phyloP scores from a whole-genome alignment of 208 protist species.

The Porcisia hertigi region DNA sequence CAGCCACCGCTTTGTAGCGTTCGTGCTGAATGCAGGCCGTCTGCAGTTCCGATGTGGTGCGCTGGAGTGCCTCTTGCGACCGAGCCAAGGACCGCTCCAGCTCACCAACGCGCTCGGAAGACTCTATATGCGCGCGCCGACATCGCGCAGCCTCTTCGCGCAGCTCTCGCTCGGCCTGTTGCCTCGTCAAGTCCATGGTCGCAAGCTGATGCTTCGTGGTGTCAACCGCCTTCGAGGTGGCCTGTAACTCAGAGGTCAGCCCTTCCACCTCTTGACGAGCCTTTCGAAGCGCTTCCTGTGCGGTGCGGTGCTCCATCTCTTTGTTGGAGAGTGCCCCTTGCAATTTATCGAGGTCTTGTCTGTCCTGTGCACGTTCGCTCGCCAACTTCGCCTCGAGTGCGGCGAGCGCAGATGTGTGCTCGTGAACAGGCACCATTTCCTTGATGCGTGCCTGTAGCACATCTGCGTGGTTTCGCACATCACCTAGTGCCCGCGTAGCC shows the following conservation, averaged over 20 bases:
- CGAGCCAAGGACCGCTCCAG: constrained; percentile 24
- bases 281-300: constrained; percentile 15
- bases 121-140: constrained; percentile 9
- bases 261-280: constrained; percentile 20
- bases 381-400: constrained; percentile 17
- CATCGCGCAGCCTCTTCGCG: constrained; percentile 24
- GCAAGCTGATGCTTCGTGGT: constrained; percentile 18
- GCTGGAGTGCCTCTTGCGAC: constrained; percentile 15
- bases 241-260: constrained; percentile 26
- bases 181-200: constrained; percentile 3
- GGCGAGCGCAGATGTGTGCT: constrained; percentile 19
- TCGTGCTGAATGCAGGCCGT: constrained; percentile 13
- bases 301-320: constrained; percentile 25
- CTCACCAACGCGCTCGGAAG: constrained; percentile 23
- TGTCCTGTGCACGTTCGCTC: constrained; percentile 10
- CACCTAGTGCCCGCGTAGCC: constrained; percentile 3
- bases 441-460: constrained; percentile 24
- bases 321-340: constrained; percentile 8
- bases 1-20: constrained; percentile 23
- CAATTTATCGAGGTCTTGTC: constrained; percentile 17
- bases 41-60: constrained; percentile 24
- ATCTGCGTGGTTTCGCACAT: constrained; percentile 12
- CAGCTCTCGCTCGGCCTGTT: constrained; percentile 27
- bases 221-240: constrained; percentile 20
- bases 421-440: constrained; percentile 23